phyloP scores from a whole-genome alignment of 1,139 yeast species.

The Debaryomycetaceae sp. region DNA sequence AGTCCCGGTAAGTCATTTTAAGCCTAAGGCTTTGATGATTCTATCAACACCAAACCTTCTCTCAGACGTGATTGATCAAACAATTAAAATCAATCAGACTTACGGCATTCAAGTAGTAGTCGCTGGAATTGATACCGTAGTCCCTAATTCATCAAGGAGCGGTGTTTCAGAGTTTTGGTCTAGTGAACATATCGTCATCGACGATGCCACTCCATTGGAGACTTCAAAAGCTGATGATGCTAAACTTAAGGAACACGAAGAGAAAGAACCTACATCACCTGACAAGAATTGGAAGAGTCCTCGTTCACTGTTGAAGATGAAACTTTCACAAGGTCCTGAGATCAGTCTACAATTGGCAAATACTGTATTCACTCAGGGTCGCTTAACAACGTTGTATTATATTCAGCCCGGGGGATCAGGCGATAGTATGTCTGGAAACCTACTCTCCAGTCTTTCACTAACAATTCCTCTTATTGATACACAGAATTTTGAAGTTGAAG shows the following conservation, averaged over 20 bases:
- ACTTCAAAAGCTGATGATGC: conserved; percentile 21
- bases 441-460: conserved; percentile 26
- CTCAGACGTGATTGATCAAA: conserved; percentile 27
- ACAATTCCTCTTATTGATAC: conserved; percentile 17
- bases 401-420: conserved; percentile 18
- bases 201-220: conserved; percentile 17
- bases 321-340: conserved; percentile 12
- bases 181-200: conserved; percentile 24
- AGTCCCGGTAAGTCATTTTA: conserved; percentile 12
- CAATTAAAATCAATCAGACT: conserved; percentile 26
- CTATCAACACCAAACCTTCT: conserved; percentile 45
- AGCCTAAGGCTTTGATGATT: conserved; percentile 25
- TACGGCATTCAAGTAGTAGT: conserved; percentile 39
- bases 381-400: conserved; percentile 37
- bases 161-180: conserved; percentile 52
- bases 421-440: conserved; percentile 22
- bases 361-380: conserved; percentile 37
- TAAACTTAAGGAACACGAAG: conserved; percentile 28
- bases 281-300: conserved; percentile 39
- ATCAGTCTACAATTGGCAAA: conserved; percentile 34
- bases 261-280: conserved; percentile 30
- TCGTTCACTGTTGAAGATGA: conserved; percentile 21
- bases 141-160: conserved; percentile 32
- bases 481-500: conserved; percentile 1
- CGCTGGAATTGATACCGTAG: conserved; percentile 48